A percentile compares a stretch with the other conserved stretches of the same genome.
Conservation (phyloP, 2,329 filamentous ascomycete genomes). For the Magnaporthiopsis rhizophila region DNA sequence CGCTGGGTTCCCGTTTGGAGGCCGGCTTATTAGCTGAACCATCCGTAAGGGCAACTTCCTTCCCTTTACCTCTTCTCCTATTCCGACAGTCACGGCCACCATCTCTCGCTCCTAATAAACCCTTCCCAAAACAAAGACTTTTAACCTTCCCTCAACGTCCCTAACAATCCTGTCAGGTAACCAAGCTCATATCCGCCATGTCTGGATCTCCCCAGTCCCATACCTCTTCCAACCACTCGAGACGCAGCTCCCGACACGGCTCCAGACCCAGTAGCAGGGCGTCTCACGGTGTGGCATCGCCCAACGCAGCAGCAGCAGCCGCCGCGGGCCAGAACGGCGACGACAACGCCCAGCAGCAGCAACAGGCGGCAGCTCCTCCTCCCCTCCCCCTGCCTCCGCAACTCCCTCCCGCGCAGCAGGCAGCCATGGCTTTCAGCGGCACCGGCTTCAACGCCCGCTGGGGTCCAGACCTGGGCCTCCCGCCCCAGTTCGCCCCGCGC, state of each 20-base stretch:
- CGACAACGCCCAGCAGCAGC: not conserved
- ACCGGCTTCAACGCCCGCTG: conserved; percentile 16
- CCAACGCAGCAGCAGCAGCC: too few species aligned
- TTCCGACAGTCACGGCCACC: not conserved
- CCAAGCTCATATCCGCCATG: not conserved
- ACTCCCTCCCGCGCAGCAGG: conserved; percentile 1
- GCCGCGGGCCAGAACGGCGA: not conserved
- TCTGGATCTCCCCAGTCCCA: not conserved
- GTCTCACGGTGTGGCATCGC: not conserved
- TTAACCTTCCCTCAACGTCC: not conserved
- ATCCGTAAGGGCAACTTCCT: not conserved
- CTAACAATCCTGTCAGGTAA: not conserved
- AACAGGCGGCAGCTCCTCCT: not conserved
- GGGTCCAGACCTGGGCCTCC: conserved; percentile 13
- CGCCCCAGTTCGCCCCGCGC: conserved; percentile 15
- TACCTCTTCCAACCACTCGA: not conserved
- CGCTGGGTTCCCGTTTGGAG: not conserved
- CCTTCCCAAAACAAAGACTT: not conserved
- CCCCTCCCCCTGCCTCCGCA: not conserved
- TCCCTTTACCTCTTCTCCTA: not conserved
- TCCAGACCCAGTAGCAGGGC: not conserved
- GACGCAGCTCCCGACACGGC: not conserved
- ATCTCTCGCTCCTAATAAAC: too few species aligned
- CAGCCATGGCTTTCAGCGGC: conserved; percentile 10
- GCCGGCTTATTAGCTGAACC: not conserved